Conservation (phyloP, 352 stramenopile species). For the Pythium volutum region DNA sequence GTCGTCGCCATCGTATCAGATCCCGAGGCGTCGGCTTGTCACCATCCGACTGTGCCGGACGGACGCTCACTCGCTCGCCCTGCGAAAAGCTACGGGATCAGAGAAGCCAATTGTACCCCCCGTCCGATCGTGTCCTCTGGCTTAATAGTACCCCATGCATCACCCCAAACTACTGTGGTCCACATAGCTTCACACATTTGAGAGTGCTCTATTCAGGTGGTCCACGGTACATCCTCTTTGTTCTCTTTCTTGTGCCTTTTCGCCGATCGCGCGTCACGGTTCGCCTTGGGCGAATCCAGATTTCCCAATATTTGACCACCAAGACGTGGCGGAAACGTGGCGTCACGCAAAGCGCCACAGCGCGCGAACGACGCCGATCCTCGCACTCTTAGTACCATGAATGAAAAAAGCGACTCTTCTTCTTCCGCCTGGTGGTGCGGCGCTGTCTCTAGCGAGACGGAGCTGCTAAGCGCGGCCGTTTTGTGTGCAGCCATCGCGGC, state of each 20-base stretch:
- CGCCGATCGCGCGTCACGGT: constrained; percentile 19
- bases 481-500: constrained; percentile 62
- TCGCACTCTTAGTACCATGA: neutral
- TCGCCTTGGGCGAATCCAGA: neutral
- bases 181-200: no score
- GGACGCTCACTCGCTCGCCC: neutral
- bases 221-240: constrained; percentile 14
- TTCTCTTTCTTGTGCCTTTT: constrained; percentile 18
- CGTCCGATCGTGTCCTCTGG: constrained; percentile 6
- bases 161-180: neutral
- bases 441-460: constrained; percentile 53
- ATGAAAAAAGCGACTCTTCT: neutral
- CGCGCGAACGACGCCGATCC: constrained; percentile 7
- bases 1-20: neutral
- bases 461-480: constrained; percentile 71
- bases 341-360: neutral
- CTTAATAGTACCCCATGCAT: constrained; percentile 14
- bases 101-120: constrained; percentile 20
- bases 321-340: neutral
- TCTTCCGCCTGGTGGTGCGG: constrained; percentile 48
- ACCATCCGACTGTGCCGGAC: constrained; percentile 6
- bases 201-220: neutral
- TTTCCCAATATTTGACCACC: neutral
- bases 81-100: neutral
- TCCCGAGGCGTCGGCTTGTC: neutral